Conservation (phyloP, 2,329 filamentous ascomycete species). For the Sclerotinia borealis region DNA sequence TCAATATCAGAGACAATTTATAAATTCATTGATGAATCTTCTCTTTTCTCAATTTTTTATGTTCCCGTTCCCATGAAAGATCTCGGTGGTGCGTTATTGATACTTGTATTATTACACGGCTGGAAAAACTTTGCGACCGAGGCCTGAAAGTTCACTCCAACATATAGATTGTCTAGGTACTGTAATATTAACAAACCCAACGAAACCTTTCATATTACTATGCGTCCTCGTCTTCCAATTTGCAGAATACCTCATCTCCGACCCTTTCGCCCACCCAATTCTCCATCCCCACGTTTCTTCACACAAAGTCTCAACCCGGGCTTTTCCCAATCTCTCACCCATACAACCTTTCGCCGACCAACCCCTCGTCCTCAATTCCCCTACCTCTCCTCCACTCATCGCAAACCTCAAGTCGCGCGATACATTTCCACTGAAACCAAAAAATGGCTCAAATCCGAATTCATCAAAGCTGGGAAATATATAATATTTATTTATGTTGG, state of each 20-base stretch:
- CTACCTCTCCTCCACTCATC: slow-evolving; percentile 47
- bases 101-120: neutral
- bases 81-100: neutral
- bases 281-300: slow-evolving; percentile 42
- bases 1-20: too few relatives aligned
- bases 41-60: too few relatives aligned
- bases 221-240: slow-evolving; percentile 32
- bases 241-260: slow-evolving; percentile 38
- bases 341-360: slow-evolving; percentile 11
- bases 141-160: neutral
- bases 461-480: slow-evolving; percentile 63
- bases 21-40: too few relatives aligned
- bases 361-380: slow-evolving; percentile 54
- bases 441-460: slow-evolving; percentile 63
- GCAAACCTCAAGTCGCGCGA: slow-evolving; percentile 45
- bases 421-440: slow-evolving; percentile 75
- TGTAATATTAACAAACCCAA: too few relatives aligned
- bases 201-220: slow-evolving; percentile 8
- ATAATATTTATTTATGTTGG: slow-evolving; percentile 60
- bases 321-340: slow-evolving; percentile 26
- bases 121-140: slow-evolving; percentile 11
- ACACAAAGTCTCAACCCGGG: slow-evolving; percentile 43
- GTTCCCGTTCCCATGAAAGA: too few relatives aligned
- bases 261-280: slow-evolving; percentile 34
- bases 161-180: too few relatives aligned